Percentiles rank a stretch among this genome's conserved stretches.
phyloP scores from a whole-genome alignment of 768 basidiomycete species.

The Cyclocybe aegerita region DNA sequence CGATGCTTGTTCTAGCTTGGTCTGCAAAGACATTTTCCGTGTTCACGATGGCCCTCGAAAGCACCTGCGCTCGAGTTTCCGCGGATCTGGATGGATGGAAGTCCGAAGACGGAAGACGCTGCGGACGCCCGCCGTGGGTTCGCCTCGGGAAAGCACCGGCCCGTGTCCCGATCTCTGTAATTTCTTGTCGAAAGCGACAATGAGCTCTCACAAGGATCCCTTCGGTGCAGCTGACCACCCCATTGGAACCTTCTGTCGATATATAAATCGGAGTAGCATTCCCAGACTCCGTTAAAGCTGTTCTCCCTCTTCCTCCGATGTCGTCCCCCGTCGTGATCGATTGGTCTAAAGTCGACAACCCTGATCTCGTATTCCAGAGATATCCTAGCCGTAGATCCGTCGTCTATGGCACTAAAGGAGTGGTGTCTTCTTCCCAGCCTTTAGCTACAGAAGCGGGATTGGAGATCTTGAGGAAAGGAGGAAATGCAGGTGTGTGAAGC shows the following conservation, averaged over 20 bases:
- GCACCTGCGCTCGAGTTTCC: conserved; percentile 2
- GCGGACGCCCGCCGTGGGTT: too few relatives aligned
- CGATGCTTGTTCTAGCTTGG: conserved; percentile 65
- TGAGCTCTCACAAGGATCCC: too few relatives aligned
- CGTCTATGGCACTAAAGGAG: conserved; percentile 82
- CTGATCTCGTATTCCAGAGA: conserved; percentile 62
- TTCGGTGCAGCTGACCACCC: too few relatives aligned
- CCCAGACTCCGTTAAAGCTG: too few relatives aligned
- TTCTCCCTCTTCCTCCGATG: conserved; percentile 21
- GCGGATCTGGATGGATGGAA: neutral
- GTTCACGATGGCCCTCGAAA: conserved; percentile 14
- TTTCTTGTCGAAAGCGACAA: too few relatives aligned
- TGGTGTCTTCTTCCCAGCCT: conserved; percentile 89
- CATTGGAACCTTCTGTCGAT: too few relatives aligned
- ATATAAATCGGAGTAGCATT: neutral
- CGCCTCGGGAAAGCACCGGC: too few relatives aligned
- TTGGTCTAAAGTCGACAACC: conserved; percentile 65
- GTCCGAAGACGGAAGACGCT: neutral
- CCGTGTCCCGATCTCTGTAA: too few relatives aligned
- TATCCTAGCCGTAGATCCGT: conserved; percentile 87
- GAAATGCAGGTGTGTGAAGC: conserved; percentile 80
- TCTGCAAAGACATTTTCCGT: conserved; percentile 51
- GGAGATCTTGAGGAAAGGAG: conserved; percentile 88
- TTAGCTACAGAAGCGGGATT: conserved; percentile 89
- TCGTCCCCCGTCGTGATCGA: conserved; percentile 36